phyloP scores from a whole-genome alignment of 805 yeast species.

The Lipomyces yamadae region DNA sequence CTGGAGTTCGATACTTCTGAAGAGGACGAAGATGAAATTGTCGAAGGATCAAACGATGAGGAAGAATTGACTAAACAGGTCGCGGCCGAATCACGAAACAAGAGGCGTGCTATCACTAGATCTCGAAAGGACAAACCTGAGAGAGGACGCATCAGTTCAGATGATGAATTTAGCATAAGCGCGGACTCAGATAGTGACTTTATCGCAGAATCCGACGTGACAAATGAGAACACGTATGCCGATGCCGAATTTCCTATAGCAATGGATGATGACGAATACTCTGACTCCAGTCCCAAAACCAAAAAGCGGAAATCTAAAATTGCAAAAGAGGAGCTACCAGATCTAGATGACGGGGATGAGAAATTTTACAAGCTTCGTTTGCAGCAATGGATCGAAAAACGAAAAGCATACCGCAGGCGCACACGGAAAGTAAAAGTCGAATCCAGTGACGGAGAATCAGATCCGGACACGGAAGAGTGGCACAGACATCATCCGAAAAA shows the following conservation, averaged over 20 bases:
- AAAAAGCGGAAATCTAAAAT: slow-evolving; percentile 33
- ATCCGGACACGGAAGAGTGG: slow-evolving; percentile 58
- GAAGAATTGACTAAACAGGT: slow-evolving; percentile 3
- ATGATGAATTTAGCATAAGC: slow-evolving; percentile 16
- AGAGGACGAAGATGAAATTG: slow-evolving; percentile 40
- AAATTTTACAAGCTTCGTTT: slow-evolving; percentile 63
- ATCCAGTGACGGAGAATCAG: slow-evolving; percentile 10
- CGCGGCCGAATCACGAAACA: slow-evolving; percentile 17
- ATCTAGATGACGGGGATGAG: slow-evolving; percentile 84
- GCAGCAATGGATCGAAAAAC: slow-evolving; percentile 59
- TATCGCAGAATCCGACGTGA: slow-evolving; percentile 18
- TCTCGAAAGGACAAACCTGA: background rate
- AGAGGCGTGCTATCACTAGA: slow-evolving; percentile 12
- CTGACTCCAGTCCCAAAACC: slow-evolving; percentile 17
- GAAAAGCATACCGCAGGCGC: slow-evolving; percentile 54
- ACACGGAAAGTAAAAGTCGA: slow-evolving; percentile 28
- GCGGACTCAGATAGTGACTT: slow-evolving; percentile 27
- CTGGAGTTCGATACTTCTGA: slow-evolving; percentile 37
- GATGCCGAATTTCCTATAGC: slow-evolving; percentile 42
- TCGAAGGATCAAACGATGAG: slow-evolving; percentile 41
- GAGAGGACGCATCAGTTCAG: slow-evolving; percentile 15
- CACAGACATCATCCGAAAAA: slow-evolving; percentile 73
- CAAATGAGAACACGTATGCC: slow-evolving; percentile 35
- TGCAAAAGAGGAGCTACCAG: slow-evolving; percentile 47
- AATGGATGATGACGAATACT: slow-evolving; percentile 40